phyloP scores from a whole-genome alignment of 1,284 basidiomycete genomes.

The Phylloporus gajari region DNA sequence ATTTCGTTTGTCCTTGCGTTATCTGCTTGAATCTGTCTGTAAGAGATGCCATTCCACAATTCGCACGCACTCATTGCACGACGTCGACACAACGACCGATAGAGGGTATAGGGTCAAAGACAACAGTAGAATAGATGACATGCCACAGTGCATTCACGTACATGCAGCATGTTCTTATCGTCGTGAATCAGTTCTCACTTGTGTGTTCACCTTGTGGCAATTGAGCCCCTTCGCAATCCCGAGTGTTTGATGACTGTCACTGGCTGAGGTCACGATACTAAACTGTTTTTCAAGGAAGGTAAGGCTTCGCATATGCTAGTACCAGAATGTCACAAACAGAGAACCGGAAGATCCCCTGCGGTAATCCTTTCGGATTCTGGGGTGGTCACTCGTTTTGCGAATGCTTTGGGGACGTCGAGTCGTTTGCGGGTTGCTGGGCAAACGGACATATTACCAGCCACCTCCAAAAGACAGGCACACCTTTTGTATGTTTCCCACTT shows the following conservation, averaged over 20 bases:
- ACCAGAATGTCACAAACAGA: no score
- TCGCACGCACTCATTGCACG: not conserved
- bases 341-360: no score
- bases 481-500: slow-evolving; percentile 68
- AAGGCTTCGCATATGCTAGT: no score
- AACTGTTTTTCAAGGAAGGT: no score
- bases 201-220: not conserved
- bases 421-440: slow-evolving; percentile 80
- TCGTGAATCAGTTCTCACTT: not conserved
- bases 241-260: no score
- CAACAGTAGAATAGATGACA: not conserved
- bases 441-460: slow-evolving; percentile 67
- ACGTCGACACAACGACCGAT: not conserved
- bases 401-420: no score
- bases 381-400: no score
- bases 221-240: no score
- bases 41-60: not conserved
- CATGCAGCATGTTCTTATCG: not conserved
- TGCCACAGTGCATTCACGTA: not conserved
- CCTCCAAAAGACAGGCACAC: slow-evolving; percentile 65
- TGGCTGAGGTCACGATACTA: no score
- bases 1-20: not conserved
- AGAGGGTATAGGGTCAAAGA: not conserved
- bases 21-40: not conserved
- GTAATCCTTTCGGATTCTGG: no score